Evolutionary conservation across 345 rosid genomes (phyloP).

Genomic region (Angophora floribunda): DNA sequence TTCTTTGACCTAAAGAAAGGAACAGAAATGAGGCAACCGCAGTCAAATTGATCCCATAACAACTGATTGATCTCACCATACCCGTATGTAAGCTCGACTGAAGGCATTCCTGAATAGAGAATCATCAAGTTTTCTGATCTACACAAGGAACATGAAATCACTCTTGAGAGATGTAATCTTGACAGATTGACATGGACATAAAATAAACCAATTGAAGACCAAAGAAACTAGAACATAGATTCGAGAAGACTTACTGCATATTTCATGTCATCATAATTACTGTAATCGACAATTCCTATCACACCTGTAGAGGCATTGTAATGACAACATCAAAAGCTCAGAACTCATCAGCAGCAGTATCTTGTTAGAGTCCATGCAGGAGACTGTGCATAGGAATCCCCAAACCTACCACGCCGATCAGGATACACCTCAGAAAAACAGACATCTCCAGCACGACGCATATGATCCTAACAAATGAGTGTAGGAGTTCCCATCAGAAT

Average conservation of each 20-base stretch:
- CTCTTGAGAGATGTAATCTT: background rate
- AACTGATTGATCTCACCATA: conserved; percentile 5
- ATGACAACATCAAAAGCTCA: background rate
- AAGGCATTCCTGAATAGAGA: conserved; percentile 88
- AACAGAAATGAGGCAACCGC: background rate
- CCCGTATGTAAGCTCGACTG: conserved; percentile 76
- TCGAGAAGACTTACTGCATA: conserved; percentile 64
- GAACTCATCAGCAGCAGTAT: background rate
- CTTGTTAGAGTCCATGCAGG: background rate
- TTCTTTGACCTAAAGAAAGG: conserved; percentile 54
- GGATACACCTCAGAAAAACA: conserved; percentile 92
- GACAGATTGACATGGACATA: background rate
- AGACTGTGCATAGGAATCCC: background rate
- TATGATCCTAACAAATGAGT: conserved; percentile 56
- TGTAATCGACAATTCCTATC: conserved; percentile 88
- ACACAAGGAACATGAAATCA: background rate
- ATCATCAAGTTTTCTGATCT: conserved; percentile 86
- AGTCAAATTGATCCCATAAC: background rate
- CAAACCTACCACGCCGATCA: conserved; percentile 63
- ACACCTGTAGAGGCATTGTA: conserved; percentile 42
- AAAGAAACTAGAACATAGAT: background rate
- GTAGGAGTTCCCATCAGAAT: background rate
- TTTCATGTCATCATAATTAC: conserved; percentile 85
- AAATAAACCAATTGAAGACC: background rate
- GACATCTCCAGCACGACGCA: conserved; percentile 98